Percentiles rank a stretch among this genome's conserved stretches.
phyloP scores from a whole-genome alignment of 768 basidiomycete species.

The Leccinum imitatum region DNA sequence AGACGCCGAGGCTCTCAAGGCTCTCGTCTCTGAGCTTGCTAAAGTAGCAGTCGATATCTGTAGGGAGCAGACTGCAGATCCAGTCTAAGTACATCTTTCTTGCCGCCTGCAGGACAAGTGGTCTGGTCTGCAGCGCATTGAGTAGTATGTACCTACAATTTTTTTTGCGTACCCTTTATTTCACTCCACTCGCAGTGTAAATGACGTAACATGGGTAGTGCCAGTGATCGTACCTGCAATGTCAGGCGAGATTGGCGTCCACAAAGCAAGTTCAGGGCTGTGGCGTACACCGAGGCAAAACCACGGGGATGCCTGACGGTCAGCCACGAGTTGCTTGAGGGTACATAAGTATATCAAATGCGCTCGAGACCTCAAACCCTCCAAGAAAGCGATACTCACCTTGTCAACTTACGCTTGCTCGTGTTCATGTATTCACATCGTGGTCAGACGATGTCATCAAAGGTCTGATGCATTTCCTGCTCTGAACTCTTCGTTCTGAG shows the following conservation, averaged over 20 bases:
- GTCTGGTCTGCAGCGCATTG: not conserved
- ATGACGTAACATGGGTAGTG: not conserved
- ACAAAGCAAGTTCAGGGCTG: not conserved
- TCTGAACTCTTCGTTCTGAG: not conserved
- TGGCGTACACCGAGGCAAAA: conserved; percentile 5
- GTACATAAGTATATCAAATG: not conserved
- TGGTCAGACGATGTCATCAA: not conserved
- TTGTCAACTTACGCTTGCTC: not conserved
- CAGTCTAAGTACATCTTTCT: not conserved
- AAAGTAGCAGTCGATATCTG: not conserved
- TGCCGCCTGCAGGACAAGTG: not conserved
- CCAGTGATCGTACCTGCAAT: not conserved
- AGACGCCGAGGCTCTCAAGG: conserved; percentile 17
- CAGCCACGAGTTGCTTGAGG: conserved; percentile 1
- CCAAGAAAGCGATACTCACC: not conserved
- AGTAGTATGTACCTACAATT: not conserved
- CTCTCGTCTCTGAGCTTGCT: conserved; percentile 9
- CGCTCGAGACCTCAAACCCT: not conserved
- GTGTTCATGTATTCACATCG: not conserved
- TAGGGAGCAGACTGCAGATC: conserved; percentile 3
- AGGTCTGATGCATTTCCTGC: conserved; percentile 3
- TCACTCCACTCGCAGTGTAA: not conserved
- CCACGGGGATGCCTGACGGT: not conserved
- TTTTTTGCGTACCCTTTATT: not conserved
- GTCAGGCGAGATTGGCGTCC: not conserved